These are phyloP conservation scores for Allodekkera sacchari DNA, from an alignment of 805 yeast genomes.

Conservation along the genomic window DNA sequence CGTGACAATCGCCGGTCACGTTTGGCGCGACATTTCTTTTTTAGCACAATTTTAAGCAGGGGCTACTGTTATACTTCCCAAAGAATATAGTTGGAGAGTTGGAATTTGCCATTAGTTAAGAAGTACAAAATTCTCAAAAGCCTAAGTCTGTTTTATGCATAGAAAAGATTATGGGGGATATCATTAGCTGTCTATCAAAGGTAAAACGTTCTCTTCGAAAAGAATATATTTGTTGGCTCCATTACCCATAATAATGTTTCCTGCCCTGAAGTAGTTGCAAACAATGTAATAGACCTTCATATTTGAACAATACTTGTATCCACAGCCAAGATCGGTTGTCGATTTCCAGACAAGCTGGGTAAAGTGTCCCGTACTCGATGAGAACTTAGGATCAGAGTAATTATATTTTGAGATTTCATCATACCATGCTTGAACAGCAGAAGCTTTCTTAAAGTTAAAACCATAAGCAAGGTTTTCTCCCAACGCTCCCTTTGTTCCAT, in stretches of 20 bases:
- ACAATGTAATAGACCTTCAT: constrained; percentile 47
- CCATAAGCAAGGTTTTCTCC: constrained; percentile 86
- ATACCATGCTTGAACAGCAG: constrained; percentile 72
- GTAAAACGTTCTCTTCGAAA: constrained; percentile 27
- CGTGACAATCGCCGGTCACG: too few species aligned
- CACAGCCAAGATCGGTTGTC: constrained; percentile 64
- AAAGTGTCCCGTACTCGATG: constrained; percentile 62
- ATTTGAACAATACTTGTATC: constrained; percentile 48
- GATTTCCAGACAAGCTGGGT: constrained; percentile 73
- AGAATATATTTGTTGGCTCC: constrained; percentile 14
- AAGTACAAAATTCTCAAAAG: too few species aligned
- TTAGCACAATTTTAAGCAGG: too few species aligned
- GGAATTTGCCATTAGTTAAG: too few species aligned
- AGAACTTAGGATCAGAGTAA: constrained; percentile 40
- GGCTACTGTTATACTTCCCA: too few species aligned
- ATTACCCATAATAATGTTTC: constrained; percentile 37
- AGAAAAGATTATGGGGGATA: too few species aligned
- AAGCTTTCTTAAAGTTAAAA: constrained; percentile 34
- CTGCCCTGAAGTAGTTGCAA: constrained; percentile 69
- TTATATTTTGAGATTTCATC: constrained; percentile 48
- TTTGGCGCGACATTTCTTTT: too few species aligned
- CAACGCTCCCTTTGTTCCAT: constrained; percentile 32
- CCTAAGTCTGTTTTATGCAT: too few species aligned
- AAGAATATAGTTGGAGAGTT: too few species aligned
- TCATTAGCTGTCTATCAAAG: constrained; percentile 7